These are phyloP conservation scores for Porcisia deanei DNA, from an alignment of 208 protist species.

Conservation along the genomic window DNA sequence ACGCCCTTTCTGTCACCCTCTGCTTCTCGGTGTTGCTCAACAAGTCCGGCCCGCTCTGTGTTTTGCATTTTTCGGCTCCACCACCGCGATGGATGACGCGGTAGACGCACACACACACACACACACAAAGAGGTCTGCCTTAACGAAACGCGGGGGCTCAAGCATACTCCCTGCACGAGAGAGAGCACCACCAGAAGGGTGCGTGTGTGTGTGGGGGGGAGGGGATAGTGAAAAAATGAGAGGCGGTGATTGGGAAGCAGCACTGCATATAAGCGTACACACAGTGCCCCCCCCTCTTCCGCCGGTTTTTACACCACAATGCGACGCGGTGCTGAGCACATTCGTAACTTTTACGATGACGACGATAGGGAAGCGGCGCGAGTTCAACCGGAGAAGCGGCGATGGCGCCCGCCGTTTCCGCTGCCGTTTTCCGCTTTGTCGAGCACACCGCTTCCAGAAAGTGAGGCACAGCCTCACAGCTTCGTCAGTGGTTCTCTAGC, in stretches of 20 bases:
- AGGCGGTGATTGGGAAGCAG: background rate
- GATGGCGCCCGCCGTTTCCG: background rate
- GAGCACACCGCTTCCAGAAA: background rate
- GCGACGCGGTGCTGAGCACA: constrained; percentile 6
- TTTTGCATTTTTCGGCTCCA: too few relatives aligned
- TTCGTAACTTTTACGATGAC: constrained; percentile 28
- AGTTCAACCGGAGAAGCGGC: background rate
- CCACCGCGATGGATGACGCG: too few relatives aligned
- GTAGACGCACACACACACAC: too few relatives aligned
- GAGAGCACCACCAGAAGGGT: background rate
- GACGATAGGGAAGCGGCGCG: constrained; percentile 1
- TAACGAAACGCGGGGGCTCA: too few relatives aligned
- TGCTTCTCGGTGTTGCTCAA: too few relatives aligned
- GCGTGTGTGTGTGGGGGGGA: background rate
- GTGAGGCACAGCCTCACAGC: background rate
- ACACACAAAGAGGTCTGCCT: too few relatives aligned
- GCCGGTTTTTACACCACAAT: background rate
- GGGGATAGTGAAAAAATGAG: background rate
- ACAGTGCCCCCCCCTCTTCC: background rate
- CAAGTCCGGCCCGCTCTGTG: too few relatives aligned
- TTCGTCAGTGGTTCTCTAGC: background rate
- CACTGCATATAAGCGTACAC: background rate
- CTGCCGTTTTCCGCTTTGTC: background rate
- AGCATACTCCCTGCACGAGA: too few relatives aligned
- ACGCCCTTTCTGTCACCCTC: background rate